phyloP scores from a whole-genome alignment of 2,329 filamentous ascomycete genomes.

The Cladorrhinum sp. region DNA sequence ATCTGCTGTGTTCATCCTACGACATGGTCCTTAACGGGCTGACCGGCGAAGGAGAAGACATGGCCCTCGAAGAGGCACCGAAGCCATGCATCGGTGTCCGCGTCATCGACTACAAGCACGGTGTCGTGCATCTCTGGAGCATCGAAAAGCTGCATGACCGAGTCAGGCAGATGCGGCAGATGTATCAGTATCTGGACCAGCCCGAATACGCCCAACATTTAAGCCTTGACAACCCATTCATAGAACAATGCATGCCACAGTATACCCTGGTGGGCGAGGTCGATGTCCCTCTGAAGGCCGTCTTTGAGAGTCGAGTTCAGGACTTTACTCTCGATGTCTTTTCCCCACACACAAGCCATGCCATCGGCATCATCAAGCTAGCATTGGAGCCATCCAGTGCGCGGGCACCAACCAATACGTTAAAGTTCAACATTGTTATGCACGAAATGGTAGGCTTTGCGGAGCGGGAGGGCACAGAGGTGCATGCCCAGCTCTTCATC shows the following conservation, averaged over 20 bases:
- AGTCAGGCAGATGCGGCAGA: constrained; percentile 88
- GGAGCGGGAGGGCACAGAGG: constrained; percentile 90
- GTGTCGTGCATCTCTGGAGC: constrained; percentile 89
- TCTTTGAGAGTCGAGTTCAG: constrained; percentile 91
- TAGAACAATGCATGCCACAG: constrained; percentile 84
- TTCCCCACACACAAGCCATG: constrained; percentile 87
- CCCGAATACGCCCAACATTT: constrained; percentile 94
- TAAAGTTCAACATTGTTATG: constrained; percentile 99
- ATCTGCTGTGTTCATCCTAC: constrained; percentile 88
- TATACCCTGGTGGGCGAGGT: constrained; percentile 92
- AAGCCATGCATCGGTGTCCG: constrained; percentile 91
- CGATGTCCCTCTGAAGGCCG: constrained; percentile 85
- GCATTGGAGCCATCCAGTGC: constrained; percentile 92
- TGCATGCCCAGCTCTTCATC: constrained; percentile 95
- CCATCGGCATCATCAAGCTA: constrained; percentile 84
- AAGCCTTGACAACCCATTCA: constrained; percentile 87
- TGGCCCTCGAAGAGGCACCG: constrained; percentile 71
- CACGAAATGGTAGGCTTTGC: constrained; percentile 92
- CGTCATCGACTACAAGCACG: constrained; percentile 85
- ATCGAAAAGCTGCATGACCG: constrained; percentile 86
- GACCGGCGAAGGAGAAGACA: constrained; percentile 77
- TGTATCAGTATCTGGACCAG: constrained; percentile 93
- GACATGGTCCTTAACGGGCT: constrained; percentile 93
- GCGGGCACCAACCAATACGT: constrained; percentile 81
- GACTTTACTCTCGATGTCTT: constrained; percentile 89